Percentiles rank a stretch among this genome's conserved stretches.
These are phyloP conservation scores for Boletus sp. DNA, from an alignment of 1,284 basidiomycete genomes.

Conservation along the genomic window DNA sequence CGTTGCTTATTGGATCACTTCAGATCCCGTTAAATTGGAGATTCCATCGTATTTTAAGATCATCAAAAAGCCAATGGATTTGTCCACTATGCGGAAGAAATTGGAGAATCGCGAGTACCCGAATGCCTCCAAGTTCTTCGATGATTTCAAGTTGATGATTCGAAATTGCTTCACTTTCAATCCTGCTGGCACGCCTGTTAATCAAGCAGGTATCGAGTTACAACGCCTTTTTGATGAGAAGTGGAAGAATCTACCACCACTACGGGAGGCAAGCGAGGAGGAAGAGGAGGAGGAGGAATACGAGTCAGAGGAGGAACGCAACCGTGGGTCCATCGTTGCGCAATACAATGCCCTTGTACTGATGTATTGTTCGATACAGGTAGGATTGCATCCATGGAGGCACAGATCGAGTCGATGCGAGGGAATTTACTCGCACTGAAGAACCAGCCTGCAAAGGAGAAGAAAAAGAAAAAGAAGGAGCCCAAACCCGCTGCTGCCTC, in stretches of 20 bases:
- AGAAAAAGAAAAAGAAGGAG: constrained; percentile 65
- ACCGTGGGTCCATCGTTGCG: constrained; percentile 45
- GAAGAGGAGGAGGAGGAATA: constrained; percentile 54
- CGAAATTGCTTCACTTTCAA: constrained; percentile 95
- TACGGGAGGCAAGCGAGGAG: constrained; percentile 52
- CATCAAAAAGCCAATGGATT: constrained; percentile 94
- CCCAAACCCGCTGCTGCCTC: constrained; percentile 57
- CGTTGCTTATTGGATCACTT: neutral
- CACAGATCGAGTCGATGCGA: constrained; percentile 70
- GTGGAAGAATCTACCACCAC: constrained; percentile 76
- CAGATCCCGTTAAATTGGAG: constrained; percentile 76
- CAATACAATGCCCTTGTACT: constrained; percentile 5
- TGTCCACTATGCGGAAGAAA: constrained; percentile 85
- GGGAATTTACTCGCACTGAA: constrained; percentile 63
- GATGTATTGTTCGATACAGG: constrained; percentile 40
- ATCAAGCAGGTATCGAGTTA: constrained; percentile 78
- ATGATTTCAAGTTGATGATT: constrained; percentile 94
- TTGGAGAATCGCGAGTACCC: constrained; percentile 76
- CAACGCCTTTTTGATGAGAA: constrained; percentile 90
- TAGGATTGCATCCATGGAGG: constrained; percentile 69
- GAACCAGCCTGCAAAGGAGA: constrained; percentile 50
- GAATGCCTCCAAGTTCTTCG: constrained; percentile 75
- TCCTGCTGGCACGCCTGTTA: constrained; percentile 83
- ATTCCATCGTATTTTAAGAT: constrained; percentile 86
- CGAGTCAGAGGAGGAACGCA: constrained; percentile 50